Evolutionary conservation across 495 filamentous ascomycete species (phyloP), one percentile per base, ranked within the genome.

Genomic region (Jackrogersella multiformis): DNA sequence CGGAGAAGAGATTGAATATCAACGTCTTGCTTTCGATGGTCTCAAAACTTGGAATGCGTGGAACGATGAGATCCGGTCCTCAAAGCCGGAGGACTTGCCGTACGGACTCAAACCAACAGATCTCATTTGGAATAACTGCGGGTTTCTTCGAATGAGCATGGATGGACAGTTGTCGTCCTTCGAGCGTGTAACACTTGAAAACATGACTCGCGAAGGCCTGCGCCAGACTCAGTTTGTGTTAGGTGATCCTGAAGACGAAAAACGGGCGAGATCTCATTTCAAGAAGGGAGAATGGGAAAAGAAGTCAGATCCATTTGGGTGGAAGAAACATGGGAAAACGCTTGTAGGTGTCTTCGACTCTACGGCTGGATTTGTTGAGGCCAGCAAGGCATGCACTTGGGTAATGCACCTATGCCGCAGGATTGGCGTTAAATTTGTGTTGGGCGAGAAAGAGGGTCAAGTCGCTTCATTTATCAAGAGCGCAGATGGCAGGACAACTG

Each of bases 381-480:
- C 80, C 1, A 75, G 77, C 49, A 80, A 79, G 52, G 76, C 75
- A 4, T 82, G 80, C 55, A 62, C 65, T 0, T 76, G 72, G 44
- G 77, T 74, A 4, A 61, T 80, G 12, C 72, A 81, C 46, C 66
- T 69, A 13, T 77, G 76, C 3, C 61, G 69, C 8, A 38, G 35
- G 32, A 51, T 66, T 6, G 77, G 79, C 0, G 75, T 76, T 7
- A 66, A 66, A n/a, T 74, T 78, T 35, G 56, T 81, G 0, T 56
- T 79, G 0, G 74, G 53, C 4, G 54, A 61, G 18, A 41, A 20
- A 26, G 54, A 44, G 2, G 71, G 76, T 0, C 46, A 53, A 23
- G 35, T 54, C 20, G 45, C 5, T 61, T 78, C 48, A 21, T 66
- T 15, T 28, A 64, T 21, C 26, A 32, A 53, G n/a, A 7, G 32